phyloP scores from a whole-genome alignment of 305 asterid species.

The Caryopteris hybrid region DNA sequence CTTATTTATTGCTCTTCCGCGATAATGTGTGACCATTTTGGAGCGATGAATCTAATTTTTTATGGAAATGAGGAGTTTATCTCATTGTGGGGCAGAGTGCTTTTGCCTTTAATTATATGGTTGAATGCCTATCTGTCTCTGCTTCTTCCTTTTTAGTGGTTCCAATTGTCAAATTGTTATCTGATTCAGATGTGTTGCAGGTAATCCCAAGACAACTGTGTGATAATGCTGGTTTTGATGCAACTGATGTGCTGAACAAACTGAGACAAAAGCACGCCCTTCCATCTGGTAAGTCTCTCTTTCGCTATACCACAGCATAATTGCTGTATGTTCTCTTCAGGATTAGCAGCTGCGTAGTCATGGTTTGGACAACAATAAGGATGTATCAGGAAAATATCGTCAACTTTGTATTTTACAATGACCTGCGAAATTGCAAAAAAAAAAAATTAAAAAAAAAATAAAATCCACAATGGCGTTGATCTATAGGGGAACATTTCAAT shows the following conservation, averaged over 20 bases:
- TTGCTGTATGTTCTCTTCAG: background rate
- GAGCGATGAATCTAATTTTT: background rate
- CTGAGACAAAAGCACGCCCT: constrained; percentile 93
- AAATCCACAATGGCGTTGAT: too few species aligned
- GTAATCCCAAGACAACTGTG: constrained; percentile 94
- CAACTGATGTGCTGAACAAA: constrained; percentile 92
- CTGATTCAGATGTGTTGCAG: constrained; percentile 33
- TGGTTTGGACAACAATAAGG: too few species aligned
- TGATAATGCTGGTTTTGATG: constrained; percentile 98
- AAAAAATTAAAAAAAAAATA: too few species aligned
- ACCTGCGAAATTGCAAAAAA: too few species aligned
- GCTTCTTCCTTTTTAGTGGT: background rate
- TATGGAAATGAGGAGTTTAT: background rate
- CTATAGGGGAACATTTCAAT: too few species aligned
- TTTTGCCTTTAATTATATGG: background rate
- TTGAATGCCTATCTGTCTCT: constrained; percentile 2
- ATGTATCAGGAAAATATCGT: too few species aligned
- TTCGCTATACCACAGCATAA: background rate
- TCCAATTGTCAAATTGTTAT: background rate
- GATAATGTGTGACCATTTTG: background rate
- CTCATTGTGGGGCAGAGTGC: background rate
- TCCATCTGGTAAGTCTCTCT: constrained; percentile 56
- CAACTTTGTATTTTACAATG: too few species aligned
- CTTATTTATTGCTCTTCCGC: background rate
- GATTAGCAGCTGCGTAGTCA: background rate